Evolutionary conservation across 441 rosid genomes (phyloP).

Genomic region (Adansonia grandidieri): DNA sequence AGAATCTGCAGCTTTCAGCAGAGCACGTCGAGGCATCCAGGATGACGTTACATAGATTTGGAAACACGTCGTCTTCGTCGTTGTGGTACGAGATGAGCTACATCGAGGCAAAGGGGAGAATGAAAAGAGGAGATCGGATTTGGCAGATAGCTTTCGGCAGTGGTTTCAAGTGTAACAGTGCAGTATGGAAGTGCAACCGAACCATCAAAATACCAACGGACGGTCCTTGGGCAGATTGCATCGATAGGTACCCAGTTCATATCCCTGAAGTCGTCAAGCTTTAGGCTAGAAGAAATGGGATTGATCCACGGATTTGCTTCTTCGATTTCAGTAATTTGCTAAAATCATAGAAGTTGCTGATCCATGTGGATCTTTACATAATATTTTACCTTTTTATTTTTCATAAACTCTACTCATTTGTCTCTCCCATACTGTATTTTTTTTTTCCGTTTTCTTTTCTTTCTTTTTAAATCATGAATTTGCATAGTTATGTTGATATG

Average conservation of each 20-base stretch:
- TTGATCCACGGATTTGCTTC: neutral
- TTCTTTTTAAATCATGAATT: neutral
- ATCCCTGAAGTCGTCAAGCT: constrained; percentile 93
- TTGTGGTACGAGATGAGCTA: constrained; percentile 87
- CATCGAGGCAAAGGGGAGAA: constrained; percentile 83
- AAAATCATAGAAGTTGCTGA: neutral
- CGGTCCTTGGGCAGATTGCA: constrained; percentile 85
- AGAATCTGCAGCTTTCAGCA: constrained; percentile 74
- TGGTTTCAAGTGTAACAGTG: constrained; percentile 93
- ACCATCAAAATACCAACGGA: constrained; percentile 59
- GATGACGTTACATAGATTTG: constrained; percentile 87
- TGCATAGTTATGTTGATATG: neutral
- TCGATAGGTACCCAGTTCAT: constrained; percentile 78
- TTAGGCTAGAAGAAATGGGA: constrained; percentile 19
- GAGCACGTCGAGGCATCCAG: constrained; percentile 93
- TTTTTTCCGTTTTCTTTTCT: constrained; percentile 11
- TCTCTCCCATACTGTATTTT: constrained; percentile 3
- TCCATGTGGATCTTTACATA: neutral
- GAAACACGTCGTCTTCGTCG: constrained; percentile 93
- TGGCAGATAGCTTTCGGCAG: constrained; percentile 98
- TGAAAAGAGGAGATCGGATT: constrained; percentile 80
- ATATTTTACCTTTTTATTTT: neutral
- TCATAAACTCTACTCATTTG: constrained; percentile 2
- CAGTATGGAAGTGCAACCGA: constrained; percentile 88
- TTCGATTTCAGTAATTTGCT: constrained; percentile 11